Percentiles rank a stretch among this genome's conserved stretches.
phyloP scores from a whole-genome alignment of 75 land plant species.

The Pinus albicaulis region DNA sequence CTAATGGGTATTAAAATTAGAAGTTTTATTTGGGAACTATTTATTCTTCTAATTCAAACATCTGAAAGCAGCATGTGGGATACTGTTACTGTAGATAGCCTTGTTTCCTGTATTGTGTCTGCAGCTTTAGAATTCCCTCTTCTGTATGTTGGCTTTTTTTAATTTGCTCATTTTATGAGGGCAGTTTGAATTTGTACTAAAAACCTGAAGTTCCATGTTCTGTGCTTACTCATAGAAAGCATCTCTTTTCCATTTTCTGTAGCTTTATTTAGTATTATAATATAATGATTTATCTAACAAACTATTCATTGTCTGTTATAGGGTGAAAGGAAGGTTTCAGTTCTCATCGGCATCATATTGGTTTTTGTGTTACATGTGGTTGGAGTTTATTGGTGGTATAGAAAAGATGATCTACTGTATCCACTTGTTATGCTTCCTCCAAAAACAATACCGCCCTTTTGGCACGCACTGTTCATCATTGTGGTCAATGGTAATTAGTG shows the following conservation, averaged over 20 bases:
- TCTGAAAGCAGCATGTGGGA: background rate
- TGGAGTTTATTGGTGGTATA: constrained; percentile 86
- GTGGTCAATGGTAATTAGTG: constrained; percentile 74
- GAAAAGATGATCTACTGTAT: constrained; percentile 57
- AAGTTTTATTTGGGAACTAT: background rate
- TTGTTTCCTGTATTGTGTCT: background rate
- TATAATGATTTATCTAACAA: background rate
- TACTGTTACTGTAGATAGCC: background rate
- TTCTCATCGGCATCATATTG: constrained; percentile 41
- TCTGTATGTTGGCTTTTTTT: background rate
- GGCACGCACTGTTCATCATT: constrained; percentile 91
- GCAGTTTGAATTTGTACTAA: background rate
- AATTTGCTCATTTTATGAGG: background rate
- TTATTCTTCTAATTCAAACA: background rate
- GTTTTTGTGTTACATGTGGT: constrained; percentile 51
- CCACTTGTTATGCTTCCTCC: constrained; percentile 80
- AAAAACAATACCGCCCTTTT: constrained; percentile 72
- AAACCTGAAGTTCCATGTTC: background rate
- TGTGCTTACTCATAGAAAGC: background rate
- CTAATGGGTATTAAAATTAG: background rate
- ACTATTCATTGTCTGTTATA: constrained; percentile 11
- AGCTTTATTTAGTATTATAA: background rate
- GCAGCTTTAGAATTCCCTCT: background rate
- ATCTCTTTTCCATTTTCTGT: background rate
- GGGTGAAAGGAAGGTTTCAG: constrained; percentile 76